Percentiles rank a stretch among this genome's conserved stretches.
Conservation (phyloP, 2,329 filamentous ascomycete species). For the Dendryphion nanum region DNA sequence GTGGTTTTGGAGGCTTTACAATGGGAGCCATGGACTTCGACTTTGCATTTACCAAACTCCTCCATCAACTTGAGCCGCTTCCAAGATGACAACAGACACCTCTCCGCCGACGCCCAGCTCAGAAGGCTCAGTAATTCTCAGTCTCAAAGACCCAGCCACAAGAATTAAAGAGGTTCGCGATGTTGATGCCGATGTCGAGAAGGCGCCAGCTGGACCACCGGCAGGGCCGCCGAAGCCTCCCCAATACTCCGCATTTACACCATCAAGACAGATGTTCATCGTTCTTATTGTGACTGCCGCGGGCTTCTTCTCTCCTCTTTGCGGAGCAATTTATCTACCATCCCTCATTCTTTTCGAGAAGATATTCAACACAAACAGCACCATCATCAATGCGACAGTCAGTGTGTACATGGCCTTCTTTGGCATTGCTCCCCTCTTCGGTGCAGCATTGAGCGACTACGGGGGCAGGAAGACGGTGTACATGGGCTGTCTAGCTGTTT, state of each 20-base stretch:
- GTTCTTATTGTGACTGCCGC: slow-evolving; percentile 41
- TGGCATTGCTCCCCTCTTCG: slow-evolving; percentile 45
- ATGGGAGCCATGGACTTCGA: no score
- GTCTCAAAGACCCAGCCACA: neutral
- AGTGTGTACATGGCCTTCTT: slow-evolving; percentile 47
- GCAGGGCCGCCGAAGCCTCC: neutral
- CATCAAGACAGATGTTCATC: slow-evolving; percentile 37
- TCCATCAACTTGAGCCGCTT: no score
- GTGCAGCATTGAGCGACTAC: slow-evolving; percentile 42
- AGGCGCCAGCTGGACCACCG: neutral
- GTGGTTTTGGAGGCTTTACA: no score
- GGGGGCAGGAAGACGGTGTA: slow-evolving; percentile 41
- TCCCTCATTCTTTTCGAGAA: slow-evolving; percentile 38
- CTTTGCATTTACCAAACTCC: no score
- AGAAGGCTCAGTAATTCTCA: neutral
- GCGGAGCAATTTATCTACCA: slow-evolving; percentile 48
- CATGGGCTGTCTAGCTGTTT: slow-evolving; percentile 34
- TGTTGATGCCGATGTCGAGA: no score
- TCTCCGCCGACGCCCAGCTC: neutral
- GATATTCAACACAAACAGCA: slow-evolving; percentile 37
- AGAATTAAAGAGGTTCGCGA: no score
- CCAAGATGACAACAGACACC: neutral
- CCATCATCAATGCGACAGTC: slow-evolving; percentile 46
- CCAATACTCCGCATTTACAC: slow-evolving; percentile 41
- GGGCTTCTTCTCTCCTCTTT: slow-evolving; percentile 45